Base-by-base conservation (phyloP, 2,329 filamentous ascomycete species). In the Aspergillus tamarii region DNA sequence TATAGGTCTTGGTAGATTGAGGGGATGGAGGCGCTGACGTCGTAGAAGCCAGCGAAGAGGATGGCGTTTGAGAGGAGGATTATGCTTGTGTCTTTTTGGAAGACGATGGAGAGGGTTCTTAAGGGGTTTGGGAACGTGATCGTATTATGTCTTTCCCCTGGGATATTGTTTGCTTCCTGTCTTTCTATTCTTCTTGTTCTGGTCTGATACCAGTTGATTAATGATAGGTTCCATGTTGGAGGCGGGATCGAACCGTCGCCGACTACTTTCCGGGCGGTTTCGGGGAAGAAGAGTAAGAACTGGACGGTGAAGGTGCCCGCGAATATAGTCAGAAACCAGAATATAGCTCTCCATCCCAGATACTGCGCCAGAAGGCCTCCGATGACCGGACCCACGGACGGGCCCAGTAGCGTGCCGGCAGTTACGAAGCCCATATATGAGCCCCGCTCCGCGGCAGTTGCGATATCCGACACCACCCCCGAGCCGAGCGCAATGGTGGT, bases 311-410 rank as follows among this genome's bases (percentile, higher is more conserved):
- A 87, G 0, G 78, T 74, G 4, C 71, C 75, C 0, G 77, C 70
- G 5, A 78, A 78, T 46, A 91, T 89, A 48, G 85, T 80, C 48
- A 89, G 83, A 71, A 91, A 90, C 88, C 88, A 91, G 72, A 91
- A 91, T 60, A 90, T 87, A 60, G 69, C 71, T 19, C 70, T 80
- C 89, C 89, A 91, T 23, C 87, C 85, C 0, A 90, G 82, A 67
- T 85, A 89, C 69, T 91, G 81, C n/a, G 84, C 84, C 30, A 92
- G 75, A 0, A 91, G 66, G 0, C 89, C 90, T 19, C 90, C 89
- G 3, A 91, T 78, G 1, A 90, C 82, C 0, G 89, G 88, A 0
- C 85, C 78, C 1, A 90, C 72, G 3, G 80, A 73, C 1, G 81
- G 80, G 0, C 79, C 82, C 10, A 81, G 62, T 61, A 89, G 83